phyloP scores from a whole-genome alignment of 179 eudicot genomes.

The Beta lomatogona region DNA sequence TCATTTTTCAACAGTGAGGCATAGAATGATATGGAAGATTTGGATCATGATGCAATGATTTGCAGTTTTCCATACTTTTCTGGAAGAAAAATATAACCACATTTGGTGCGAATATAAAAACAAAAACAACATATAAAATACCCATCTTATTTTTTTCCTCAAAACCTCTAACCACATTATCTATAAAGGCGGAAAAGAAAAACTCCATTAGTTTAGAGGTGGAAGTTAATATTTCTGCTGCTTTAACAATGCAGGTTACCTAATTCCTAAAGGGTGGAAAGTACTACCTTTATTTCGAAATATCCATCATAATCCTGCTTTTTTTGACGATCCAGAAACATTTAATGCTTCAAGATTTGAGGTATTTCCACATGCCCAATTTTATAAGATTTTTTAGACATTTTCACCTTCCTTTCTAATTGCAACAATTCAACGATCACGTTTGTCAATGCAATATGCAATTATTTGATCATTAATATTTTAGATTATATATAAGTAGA shows the following conservation, averaged over 20 bases:
- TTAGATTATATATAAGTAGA: too few relatives aligned
- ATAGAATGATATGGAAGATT: constrained; percentile 8
- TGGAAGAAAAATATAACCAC: neutral
- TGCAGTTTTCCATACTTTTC: constrained; percentile 8
- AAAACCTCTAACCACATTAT: too few relatives aligned
- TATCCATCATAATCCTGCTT: constrained; percentile 50
- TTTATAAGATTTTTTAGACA: too few relatives aligned
- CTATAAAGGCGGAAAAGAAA: too few relatives aligned
- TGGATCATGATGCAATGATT: neutral
- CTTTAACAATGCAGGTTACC: constrained; percentile 37
- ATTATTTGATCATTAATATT: too few relatives aligned
- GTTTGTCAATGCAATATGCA: too few relatives aligned
- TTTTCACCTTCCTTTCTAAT: too few relatives aligned
- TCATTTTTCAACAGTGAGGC: neutral
- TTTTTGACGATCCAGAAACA: constrained; percentile 39
- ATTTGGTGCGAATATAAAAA: constrained; percentile 6
- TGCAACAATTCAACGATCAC: too few relatives aligned
- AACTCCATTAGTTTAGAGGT: neutral
- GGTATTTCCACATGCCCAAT: constrained; percentile 27
- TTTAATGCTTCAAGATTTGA: constrained; percentile 56
- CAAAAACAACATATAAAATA: neutral
- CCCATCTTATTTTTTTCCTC: too few relatives aligned
- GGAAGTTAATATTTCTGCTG: neutral
- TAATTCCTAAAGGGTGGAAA: constrained; percentile 64
- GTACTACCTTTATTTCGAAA: constrained; percentile 56